Conservation (phyloP, 176 grass and related monocot genomes). For the Leersia perrieri region DNA sequence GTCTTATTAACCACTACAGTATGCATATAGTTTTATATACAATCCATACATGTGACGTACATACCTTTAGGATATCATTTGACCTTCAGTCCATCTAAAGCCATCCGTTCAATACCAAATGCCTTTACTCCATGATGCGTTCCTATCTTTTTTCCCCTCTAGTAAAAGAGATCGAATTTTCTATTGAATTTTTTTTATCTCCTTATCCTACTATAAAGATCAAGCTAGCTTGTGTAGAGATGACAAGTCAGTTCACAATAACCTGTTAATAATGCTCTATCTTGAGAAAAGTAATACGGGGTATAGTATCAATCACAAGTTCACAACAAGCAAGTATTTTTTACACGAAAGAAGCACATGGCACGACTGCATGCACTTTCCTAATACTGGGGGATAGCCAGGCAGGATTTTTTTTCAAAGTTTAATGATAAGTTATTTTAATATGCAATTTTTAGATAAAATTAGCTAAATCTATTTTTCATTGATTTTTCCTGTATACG, state of each 20-base stretch:
- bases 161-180: neutral
- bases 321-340: too few species aligned
- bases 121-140: neutral
- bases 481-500: too few species aligned
- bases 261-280: neutral
- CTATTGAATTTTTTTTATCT: neutral
- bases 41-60: neutral
- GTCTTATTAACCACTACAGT: neutral
- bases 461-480: too few species aligned
- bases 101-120: neutral
- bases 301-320: too few species aligned
- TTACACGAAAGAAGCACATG: neutral
- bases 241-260: neutral
- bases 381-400: neutral
- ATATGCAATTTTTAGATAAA: neutral
- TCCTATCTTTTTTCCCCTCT: neutral
- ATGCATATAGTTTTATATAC: neutral
- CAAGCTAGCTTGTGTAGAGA: neutral
- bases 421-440: neutral
- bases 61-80: neutral
- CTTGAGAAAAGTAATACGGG: neutral
- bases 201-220: neutral
- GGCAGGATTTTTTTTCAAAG: too few species aligned
- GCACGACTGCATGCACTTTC: neutral
- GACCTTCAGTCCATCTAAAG: neutral